Base-by-base conservation (phyloP, 192 early-diverging fungal genomes). In the Backusella psychrophila region DNA sequence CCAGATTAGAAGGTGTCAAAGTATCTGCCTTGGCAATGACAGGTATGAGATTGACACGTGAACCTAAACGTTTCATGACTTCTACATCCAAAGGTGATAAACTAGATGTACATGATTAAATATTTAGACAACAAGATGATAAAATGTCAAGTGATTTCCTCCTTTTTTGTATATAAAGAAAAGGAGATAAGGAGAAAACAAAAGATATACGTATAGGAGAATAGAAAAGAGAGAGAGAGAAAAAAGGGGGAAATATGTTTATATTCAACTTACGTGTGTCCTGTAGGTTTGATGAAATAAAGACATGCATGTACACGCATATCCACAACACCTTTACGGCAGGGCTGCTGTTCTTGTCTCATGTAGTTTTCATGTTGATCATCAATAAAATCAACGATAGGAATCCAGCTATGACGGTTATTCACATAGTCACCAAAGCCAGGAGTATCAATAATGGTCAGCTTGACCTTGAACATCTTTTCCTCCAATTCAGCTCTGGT, bases 1-100 rank as follows among this genome's bases (percentile, higher is more conserved):
- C 89, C 75, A 99, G 86, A 71, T 96, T 93, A 14, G 90, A 87
- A 19, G 95, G 96, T 39, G 97, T 97, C 84, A 99, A 84, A 35
- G 98, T 99, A 86, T 99, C 98, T 53, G 97, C 96, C 85, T 99
- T 99, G 68, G 98, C 95, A 85, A 99, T 95, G 52, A 98, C 92
- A 29, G 98, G 98, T 78, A 99, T 98, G 82, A 99, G 86, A 84
- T 99, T 99, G 74, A 97, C 95, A 75, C 98, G 93, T 26, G 93
- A 91, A 65, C 97, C 94, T 71, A 99, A 90, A 42, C 93, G 92
- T 90, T 98, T 98, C 98, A 99, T 99, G 75, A 97, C 94, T 78
- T 96, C 95, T 80, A 99, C 94, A 77, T 99, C 98, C 49, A 98
- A 88, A 59, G 96, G 94, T 81, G 93, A 93, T 63, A 96, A 82